Base-by-base conservation (phyloP, 1,139 yeast genomes). In the Geotrichum citri-aurantii region DNA sequence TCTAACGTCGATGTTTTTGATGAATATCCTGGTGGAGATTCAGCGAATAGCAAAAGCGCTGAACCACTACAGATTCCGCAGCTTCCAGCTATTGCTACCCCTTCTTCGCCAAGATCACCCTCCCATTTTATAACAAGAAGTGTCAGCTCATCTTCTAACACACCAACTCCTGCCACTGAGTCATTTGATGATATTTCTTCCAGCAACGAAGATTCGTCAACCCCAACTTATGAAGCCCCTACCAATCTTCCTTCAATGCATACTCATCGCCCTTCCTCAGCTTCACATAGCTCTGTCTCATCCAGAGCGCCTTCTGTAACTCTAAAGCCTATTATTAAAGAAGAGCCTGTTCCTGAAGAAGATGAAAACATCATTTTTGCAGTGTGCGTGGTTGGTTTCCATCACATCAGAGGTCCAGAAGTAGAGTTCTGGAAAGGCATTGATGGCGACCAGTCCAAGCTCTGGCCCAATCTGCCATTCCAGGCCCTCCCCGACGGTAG, bases 401-500 rank as follows among this genome's bases (percentile, higher is more conserved):
- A 93, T 70, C 99, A 93, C 68, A 81, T 86, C 56, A 75, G 96
- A 60, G 99, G 99, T 0, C 99, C 99, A 0, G 98, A 93, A 69
- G 84, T 93, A 19, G 97, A 92, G 71, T 90, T 88, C 75, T 89
- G 97, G 91, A 79, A 84, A 54, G 90, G 95, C 23, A 82, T 85
- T 60, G 83, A 84, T 55, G 77, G 77, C 0, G 74, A 81, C 33
- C 73, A 76, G 52, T 71, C 80, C 0, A 69, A 74, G 6, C 73
- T 87, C 24, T 93, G 97, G 90, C 90, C 92, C 17, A 85, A 86
- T 67, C 75, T 93, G 50, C 95, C 98, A 2, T 93, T 93, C 69
- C 97, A 92, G 69, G 96, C 97, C 1, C 76, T 93, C 42, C 99
- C 99, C 0, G 99, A 93, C 72, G 98, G 98, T 1, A 86, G 95